Conservation (phyloP, 1,139 yeast species). For the Blastobotrys elegans region DNA sequence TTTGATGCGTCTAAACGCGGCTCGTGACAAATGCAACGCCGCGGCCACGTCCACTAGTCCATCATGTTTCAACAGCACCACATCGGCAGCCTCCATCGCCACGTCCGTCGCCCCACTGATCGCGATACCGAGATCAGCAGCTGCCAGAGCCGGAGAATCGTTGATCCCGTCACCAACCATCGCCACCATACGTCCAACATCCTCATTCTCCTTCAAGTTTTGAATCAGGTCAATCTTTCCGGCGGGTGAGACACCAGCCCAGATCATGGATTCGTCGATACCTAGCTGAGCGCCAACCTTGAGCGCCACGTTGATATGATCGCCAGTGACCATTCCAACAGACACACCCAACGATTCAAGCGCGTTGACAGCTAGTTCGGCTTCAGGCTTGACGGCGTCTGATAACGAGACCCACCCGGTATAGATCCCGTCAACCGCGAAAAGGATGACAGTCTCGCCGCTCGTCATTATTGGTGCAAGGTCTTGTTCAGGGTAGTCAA, state of each 20-base stretch:
- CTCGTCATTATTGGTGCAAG: background rate
- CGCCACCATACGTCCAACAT: slow-evolving; percentile 44
- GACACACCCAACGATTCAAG: slow-evolving; percentile 51
- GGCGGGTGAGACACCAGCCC: slow-evolving; percentile 72
- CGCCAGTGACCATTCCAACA: slow-evolving; percentile 94
- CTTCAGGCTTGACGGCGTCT: slow-evolving; percentile 68
- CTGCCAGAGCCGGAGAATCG: slow-evolving; percentile 92
- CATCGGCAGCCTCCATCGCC: slow-evolving; percentile 93
- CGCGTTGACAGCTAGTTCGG: slow-evolving; percentile 54
- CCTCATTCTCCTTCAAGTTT: slow-evolving; percentile 42
- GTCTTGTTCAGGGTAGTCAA: slow-evolving; percentile 19
- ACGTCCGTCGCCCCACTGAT: slow-evolving; percentile 91
- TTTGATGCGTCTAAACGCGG: slow-evolving; percentile 71
- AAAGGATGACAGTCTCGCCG: slow-evolving; percentile 35
- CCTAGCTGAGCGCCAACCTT: slow-evolving; percentile 65
- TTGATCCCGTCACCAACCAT: slow-evolving; percentile 97
- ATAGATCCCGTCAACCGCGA: slow-evolving; percentile 50
- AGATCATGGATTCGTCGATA: slow-evolving; percentile 58
- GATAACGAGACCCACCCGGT: slow-evolving; percentile 62
- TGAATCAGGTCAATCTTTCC: slow-evolving; percentile 68
- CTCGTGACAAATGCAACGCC: slow-evolving; percentile 66
- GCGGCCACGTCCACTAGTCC: slow-evolving; percentile 63
- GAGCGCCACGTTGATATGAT: slow-evolving; percentile 57
- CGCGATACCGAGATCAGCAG: slow-evolving; percentile 86
- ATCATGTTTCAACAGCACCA: slow-evolving; percentile 51